These are phyloP conservation scores for Calonectria honghensis DNA, from an alignment of 2,329 filamentous ascomycete species.

Conservation along the genomic window DNA sequence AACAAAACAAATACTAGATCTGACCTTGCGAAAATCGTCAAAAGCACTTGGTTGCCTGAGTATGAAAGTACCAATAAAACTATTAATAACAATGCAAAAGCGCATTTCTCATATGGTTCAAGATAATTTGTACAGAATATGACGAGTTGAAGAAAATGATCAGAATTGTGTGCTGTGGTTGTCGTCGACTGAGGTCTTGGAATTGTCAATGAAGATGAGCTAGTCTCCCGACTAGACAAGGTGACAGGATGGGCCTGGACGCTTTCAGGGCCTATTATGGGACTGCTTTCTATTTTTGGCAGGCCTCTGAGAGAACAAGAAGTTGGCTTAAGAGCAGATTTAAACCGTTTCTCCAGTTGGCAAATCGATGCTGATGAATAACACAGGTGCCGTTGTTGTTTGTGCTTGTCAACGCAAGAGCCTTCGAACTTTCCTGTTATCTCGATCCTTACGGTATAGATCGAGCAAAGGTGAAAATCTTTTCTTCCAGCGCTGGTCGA, in stretches of 20 bases:
- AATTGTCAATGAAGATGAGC: too few relatives aligned
- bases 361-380: neutral
- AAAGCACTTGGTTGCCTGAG: neutral
- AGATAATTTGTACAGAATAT: too few relatives aligned
- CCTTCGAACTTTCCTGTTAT: neutral
- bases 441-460: neutral
- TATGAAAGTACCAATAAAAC: neutral
- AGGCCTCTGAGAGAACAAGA: too few relatives aligned
- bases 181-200: neutral
- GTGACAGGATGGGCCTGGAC: neutral
- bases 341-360: neutral
- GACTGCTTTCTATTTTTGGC: neutral
- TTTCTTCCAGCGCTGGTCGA: neutral
- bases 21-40: neutral
- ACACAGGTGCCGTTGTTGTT: neutral
- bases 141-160: accelerated
- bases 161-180: too few relatives aligned
- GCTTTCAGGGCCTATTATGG: neutral
- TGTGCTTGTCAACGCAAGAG: neutral
- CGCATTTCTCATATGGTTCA: neutral
- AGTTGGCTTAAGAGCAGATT: neutral
- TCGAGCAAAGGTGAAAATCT: neutral
- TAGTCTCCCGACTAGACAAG: too few relatives aligned
- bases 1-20: neutral
- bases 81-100: neutral